Evolutionary conservation across 169 alveolate genomes (phyloP), one percentile per base, ranked within the genome.

Genomic region (Eimeria acervulina): DNA sequence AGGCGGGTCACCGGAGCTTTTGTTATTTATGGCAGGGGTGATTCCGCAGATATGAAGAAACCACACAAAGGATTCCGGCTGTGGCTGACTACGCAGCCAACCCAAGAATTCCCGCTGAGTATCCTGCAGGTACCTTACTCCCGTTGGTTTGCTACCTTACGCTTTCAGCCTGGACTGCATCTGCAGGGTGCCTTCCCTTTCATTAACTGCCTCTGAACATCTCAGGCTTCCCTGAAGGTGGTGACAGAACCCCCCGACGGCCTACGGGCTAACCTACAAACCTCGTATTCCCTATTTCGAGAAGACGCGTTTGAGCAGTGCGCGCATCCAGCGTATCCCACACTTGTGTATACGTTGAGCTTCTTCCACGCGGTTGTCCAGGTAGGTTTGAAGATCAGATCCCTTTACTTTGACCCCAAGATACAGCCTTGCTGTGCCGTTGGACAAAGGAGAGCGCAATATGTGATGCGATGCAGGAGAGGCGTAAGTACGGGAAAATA

Each of bases 221-320:
- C 52, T 31, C 99, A 98, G 97, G 97, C 98, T 90, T 97, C 99
- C 44, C 97, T 99, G 93, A 99, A 99, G 96, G 99, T 99, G 78
- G 99, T 98, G 28, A 98, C 99, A 21, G 99, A 98, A 96, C 99
- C 99, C 1, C 99, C 99, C 23, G 99, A 99, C 94, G 99, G 99
- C n/a, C 96, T 98, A 42, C 98, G 98, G 88, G 98, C 98, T 81
- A 99, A 99, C 97, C 97, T 99, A 98, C 98, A 98, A 93, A 96
- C 98, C 78, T 96, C 98, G 78, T 98, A 98, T 96, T 97, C 99
- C 15, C 97, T 98, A 96, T 96, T 98, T 95, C 96, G 97, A 33
- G 99, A 98, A 33, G 99, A 97, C 44, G 97, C 96, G 42, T 97
- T 99, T 23, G 97, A 97, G 47, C 98, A 97, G 95, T 97, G 99